Evolutionary conservation across 352 stramenopile genomes (phyloP).

Genomic region (Globisporangium spiculum): DNA sequence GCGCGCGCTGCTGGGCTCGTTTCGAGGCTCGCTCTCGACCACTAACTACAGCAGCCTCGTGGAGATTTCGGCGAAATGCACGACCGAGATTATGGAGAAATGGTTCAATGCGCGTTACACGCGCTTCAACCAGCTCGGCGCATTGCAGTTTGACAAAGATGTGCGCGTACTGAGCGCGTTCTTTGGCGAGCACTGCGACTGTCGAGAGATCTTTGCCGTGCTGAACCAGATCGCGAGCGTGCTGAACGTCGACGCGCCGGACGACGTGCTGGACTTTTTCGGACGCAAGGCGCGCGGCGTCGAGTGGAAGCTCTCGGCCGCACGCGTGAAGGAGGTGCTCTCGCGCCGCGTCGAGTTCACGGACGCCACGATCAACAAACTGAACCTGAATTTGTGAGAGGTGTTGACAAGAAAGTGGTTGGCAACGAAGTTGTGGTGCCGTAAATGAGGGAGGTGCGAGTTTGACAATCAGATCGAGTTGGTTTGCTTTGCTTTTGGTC

Average conservation of each 20-base stretch:
- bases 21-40: constrained; percentile 50
- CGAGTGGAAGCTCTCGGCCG: constrained; percentile 62
- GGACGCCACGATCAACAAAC: constrained; percentile 59
- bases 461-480: not conserved
- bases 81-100: constrained; percentile 50
- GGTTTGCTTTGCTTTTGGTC: not conserved
- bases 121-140: constrained; percentile 79
- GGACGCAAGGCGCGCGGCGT: constrained; percentile 61
- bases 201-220: constrained; percentile 50
- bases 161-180: constrained; percentile 67
- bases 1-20: constrained; percentile 48
- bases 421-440: not conserved
- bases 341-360: constrained; percentile 77
- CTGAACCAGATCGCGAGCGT: constrained; percentile 71
- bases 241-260: constrained; percentile 66
- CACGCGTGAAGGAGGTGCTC: constrained; percentile 73
- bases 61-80: constrained; percentile 39
- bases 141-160: constrained; percentile 87
- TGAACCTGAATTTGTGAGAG: constrained; percentile 33
- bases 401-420: not conserved
- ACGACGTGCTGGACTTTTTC: constrained; percentile 76
- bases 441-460: not conserved
- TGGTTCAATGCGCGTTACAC: constrained; percentile 57
- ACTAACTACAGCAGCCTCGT: constrained; percentile 59
- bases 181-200: constrained; percentile 54